Evolutionary conservation across 1,139 yeast genomes (phyloP).

Genomic region (Pichia sp.): DNA sequence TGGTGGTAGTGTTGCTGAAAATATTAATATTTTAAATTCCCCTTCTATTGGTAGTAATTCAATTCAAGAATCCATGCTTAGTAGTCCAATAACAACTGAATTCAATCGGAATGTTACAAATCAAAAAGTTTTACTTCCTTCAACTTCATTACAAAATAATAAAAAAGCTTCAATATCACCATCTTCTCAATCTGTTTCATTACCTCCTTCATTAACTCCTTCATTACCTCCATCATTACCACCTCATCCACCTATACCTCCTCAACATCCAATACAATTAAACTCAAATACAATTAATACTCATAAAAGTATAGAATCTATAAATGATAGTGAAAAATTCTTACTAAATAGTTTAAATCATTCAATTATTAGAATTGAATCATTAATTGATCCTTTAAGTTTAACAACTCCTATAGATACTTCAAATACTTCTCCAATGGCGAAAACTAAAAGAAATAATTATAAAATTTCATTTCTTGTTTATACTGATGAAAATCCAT

Average conservation of each 20-base stretch:
- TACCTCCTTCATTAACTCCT: not conserved
- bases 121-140: slow-evolving; percentile 1
- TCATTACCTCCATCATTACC: not conserved
- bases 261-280: not conserved
- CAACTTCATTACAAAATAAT: slow-evolving; percentile 5
- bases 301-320: slow-evolving; percentile 2
- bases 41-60: not conserved
- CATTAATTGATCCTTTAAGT: slow-evolving; percentile 40
- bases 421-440: not conserved
- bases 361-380: slow-evolving; percentile 42
- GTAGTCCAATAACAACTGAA: not conserved
- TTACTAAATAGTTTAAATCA: slow-evolving; percentile 55
- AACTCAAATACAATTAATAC: too few relatives aligned
- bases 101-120: slow-evolving; percentile 1
- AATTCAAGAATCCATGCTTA: not conserved
- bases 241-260: not conserved
- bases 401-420: slow-evolving; percentile 10
- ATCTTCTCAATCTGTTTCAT: not conserved
- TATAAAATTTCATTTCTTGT: slow-evolving; percentile 26
- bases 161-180: not conserved
- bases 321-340: slow-evolving; percentile 21
- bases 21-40: not conserved
- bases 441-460: slow-evolving; percentile 27
- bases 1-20: not conserved
- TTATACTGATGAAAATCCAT: slow-evolving; percentile 23